A percentile compares a stretch with the other conserved stretches of the same genome.
phyloP scores from a whole-genome alignment of 2,329 filamentous ascomycete genomes.

The Neofusicoccum sp. region DNA sequence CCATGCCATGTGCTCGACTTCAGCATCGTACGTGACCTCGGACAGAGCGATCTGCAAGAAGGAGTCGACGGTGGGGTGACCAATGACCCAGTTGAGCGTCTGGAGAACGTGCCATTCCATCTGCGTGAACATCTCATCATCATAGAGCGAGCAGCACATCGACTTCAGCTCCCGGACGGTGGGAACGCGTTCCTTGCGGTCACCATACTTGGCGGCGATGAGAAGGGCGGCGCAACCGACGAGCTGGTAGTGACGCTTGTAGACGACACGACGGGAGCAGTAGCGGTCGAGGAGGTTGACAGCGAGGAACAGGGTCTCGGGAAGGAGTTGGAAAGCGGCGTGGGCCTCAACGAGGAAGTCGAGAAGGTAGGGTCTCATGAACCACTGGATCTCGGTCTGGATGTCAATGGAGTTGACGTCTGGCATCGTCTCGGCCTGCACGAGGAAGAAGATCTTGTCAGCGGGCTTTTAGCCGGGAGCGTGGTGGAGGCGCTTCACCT shows the following conservation, averaged over 20 bases:
- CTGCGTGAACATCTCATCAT: conserved; percentile 99
- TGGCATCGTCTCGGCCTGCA: conserved; percentile 78
- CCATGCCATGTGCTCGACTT: conserved; percentile 91
- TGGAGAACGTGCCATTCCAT: conserved; percentile 99
- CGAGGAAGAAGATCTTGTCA: conserved; percentile 28
- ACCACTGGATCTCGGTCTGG: conserved; percentile 99
- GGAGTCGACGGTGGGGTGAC: conserved; percentile 92
- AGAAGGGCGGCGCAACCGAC: conserved; percentile 94
- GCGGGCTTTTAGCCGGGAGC: conserved; percentile 24
- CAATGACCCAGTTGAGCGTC: conserved; percentile 94
- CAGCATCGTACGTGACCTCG: conserved; percentile 73
- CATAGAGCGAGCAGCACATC: conserved; percentile 98
- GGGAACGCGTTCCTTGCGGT: conserved; percentile 98
- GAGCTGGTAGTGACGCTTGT: conserved; percentile 98
- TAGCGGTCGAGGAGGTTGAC: conserved; percentile 97
- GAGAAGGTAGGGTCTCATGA: conserved; percentile 96
- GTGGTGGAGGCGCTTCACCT: conserved; percentile 56
- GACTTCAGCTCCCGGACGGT: conserved; percentile 96
- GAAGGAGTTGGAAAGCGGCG: conserved; percentile 88
- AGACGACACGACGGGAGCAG: conserved; percentile 95
- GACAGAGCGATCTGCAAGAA: conserved; percentile 87
- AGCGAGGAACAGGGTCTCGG: conserved; percentile 93
- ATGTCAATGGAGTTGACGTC: conserved; percentile 99
- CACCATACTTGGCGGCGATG: conserved; percentile 97
- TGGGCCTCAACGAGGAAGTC: conserved; percentile 98